Evolutionary conservation across 169 alveolate genomes (phyloP), one percentile per base, ranked within the genome.

Genomic region (Plasmodium adleri): DNA sequence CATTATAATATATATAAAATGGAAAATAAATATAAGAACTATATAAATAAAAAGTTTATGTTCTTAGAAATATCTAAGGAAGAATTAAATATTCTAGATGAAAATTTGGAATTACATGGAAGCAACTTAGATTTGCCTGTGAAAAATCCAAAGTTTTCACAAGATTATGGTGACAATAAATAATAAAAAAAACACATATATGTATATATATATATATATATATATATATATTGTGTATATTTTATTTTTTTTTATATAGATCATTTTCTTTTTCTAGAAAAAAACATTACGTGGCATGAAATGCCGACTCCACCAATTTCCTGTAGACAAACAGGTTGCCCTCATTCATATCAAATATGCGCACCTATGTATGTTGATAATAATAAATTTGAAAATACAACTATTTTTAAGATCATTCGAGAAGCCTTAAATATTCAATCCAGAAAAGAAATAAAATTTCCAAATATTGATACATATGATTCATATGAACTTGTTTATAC

Each of bases 321-420:
- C 15, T 78, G 89, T 71, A 63, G 89, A 66, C 72, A 63, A 66
- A 78, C 78, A 3, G 75, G 78, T 10, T 78, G 89, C 20, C 89
- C 89, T 43, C 15, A 78, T 28, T 0, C 89, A 22, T 78, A 78
- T 66, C 63, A 78, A 24, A 78, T 78, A 76, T 78, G 89, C 47
- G 10, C 67, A 17, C 89, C 89, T 10, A 32, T 78, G 56, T 64
- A 2, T 49, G 24, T 22, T 12, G 70, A 66, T 20, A 17, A 15
- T 7, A 22, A 68, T 7, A 78, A 64, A n/a, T 78, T 50, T 45
- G 62, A 15, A 15, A 56, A 24, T 1, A 76, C 78, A 50, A 78
- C 49, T 26, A 52, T 28, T 15, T 20, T 78, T 54, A 4, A 28
- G 1, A 24, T 78, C 5, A 28, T 78, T 24, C 8, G 3, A 12